phyloP scores from a whole-genome alignment of 169 alveolate species.

The Blepharisma undulans region DNA sequence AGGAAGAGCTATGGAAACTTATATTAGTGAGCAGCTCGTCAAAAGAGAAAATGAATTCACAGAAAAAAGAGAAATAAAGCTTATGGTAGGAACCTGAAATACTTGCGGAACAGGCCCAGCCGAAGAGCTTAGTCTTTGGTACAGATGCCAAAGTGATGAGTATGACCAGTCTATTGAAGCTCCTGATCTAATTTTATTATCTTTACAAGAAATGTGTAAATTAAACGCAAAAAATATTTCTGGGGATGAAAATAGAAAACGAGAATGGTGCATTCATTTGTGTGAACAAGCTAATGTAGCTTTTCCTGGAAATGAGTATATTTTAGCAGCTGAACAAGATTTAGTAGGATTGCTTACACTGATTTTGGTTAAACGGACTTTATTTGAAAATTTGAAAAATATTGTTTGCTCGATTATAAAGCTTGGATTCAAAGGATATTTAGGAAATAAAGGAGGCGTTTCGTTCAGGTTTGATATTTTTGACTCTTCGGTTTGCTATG shows the following conservation, averaged over 20 bases:
- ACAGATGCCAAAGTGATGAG: neutral
- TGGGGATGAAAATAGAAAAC: constrained; percentile 11
- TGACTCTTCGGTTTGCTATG: neutral
- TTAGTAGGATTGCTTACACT: neutral
- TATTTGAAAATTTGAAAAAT: neutral
- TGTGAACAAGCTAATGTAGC: neutral
- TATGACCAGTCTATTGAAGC: neutral
- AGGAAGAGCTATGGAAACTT: constrained; percentile 22
- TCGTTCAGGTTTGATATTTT: neutral
- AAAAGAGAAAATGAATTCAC: constrained; percentile 38
- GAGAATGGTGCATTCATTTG: neutral
- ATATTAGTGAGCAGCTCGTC: constrained; percentile 29
- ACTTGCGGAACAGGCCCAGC: constrained; percentile 59
- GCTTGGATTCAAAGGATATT: constrained; percentile 31
- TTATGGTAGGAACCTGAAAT: constrained; percentile 55
- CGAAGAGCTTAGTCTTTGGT: neutral
- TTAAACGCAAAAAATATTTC: neutral
- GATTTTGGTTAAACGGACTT: neutral
- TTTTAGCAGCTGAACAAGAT: neutral
- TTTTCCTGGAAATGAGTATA: neutral
- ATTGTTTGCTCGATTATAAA: neutral
- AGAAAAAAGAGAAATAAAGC: neutral
- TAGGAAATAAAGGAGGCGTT: constrained; percentile 38
- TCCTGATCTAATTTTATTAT: constrained; percentile 19
- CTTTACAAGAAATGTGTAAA: constrained; percentile 25